Evolutionary conservation across 352 stramenopile species (phyloP), one percentile per base, ranked within the genome.

Genomic region (Chrysophaeum taylorii): DNA sequence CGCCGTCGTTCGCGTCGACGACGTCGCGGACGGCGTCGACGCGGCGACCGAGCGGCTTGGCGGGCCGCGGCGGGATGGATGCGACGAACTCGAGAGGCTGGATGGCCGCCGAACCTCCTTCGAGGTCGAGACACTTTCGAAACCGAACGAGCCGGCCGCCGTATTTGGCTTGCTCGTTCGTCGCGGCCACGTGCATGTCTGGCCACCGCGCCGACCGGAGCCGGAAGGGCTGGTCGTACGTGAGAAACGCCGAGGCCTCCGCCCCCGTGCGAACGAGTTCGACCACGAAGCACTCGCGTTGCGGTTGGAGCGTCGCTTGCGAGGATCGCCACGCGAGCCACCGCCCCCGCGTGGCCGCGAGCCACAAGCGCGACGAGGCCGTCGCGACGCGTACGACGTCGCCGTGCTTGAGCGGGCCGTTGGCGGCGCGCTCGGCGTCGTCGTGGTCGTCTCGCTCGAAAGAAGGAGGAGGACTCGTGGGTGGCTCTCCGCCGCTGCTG

Each of bases 311-410:
- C n/a, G n/a, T n/a, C n/a, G n/a, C n/a, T n/a, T n/a, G n/a, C 5
- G 18, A 31, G 25, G 18, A 33, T 21, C 33, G 25, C 57, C 57
- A 66, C 2, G 57, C 57, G 57, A 66, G 57, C 57, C 57, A 66
- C 33, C 27, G 2, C 31, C 36, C 15, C 4, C 57, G 57, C 2
- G 27, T 25, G 2, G 16, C 1, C 5, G 57, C 45, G 9, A 66
- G 36, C 33, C 36, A 66, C 15, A 18, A 9, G 25, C 23, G 7
- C 9, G 31, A 31, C 31, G 33, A 9, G 12, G 1, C 2, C 12
- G 4, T 14, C 31, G 41, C 33, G 33, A 66, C 4, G 14, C 57
- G 31, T 9, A 66, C 36, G 57, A 66, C 57, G 57, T 66, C 57
- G 33, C 57, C 57, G 57, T 66, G 33, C 16, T 2, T 1, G 33